Conservation (phyloP, 2,329 filamentous ascomycete genomes). For the Orbilia javanica region DNA sequence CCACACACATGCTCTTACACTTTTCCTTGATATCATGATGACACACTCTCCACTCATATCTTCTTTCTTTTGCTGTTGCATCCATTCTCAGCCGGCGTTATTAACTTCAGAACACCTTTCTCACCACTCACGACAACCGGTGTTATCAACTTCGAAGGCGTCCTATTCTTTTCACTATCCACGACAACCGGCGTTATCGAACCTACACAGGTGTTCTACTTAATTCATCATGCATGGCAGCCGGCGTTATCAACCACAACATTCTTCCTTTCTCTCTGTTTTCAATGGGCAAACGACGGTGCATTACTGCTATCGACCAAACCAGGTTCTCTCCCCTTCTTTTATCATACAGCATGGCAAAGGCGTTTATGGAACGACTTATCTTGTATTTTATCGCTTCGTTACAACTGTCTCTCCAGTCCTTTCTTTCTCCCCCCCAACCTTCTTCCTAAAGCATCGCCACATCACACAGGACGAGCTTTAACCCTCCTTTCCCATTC, state of each 20-base stretch:
- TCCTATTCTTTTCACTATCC: too few species aligned
- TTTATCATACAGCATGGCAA: neutral
- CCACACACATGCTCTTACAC: too few species aligned
- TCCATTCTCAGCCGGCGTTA: neutral
- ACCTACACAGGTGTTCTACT: neutral
- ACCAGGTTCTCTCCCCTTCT: neutral
- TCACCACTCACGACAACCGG: neutral
- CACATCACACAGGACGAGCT: neutral
- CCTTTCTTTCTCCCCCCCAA: too few species aligned
- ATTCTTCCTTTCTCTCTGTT: too few species aligned
- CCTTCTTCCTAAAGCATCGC: neutral
- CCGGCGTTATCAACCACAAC: too few species aligned
- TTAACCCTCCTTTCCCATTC: too few species aligned
- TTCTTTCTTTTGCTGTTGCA: neutral
- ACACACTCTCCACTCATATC: neutral
- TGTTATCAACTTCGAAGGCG: too few species aligned
- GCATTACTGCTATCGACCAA: too few species aligned
- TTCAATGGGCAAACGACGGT: too few species aligned
- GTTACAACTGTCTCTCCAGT: too few species aligned
- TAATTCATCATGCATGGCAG: too few species aligned
- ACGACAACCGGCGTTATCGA: neutral
- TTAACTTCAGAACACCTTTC: neutral
- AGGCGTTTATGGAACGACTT: neutral
- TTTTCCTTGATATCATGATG: neutral
- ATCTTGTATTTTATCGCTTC: neutral